Evolutionary conservation across 2,329 filamentous ascomycete species (phyloP).

Genomic region (Dactylellina parvicollis): DNA sequence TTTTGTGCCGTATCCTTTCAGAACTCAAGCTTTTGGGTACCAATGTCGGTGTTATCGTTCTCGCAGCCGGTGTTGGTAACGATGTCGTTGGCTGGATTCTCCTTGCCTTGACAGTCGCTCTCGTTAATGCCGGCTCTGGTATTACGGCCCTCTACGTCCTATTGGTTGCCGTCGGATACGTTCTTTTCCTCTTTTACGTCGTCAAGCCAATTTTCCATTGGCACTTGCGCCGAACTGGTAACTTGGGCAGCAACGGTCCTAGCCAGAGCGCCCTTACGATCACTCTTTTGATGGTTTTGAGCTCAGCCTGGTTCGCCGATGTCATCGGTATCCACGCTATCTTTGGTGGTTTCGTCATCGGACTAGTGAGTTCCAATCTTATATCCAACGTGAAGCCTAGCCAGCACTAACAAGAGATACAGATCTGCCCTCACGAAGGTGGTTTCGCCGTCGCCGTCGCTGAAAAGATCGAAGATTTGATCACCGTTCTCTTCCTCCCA

Average conservation of each 20-base stretch:
- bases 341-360: slow-evolving; percentile 90
- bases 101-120: slow-evolving; percentile 87
- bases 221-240: slow-evolving; percentile 77
- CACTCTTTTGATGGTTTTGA: slow-evolving; percentile 80
- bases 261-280: slow-evolving; percentile 84
- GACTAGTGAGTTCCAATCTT: slow-evolving; percentile 64
- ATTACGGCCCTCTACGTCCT: slow-evolving; percentile 86
- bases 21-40: slow-evolving; percentile 87
- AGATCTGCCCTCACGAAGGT: slow-evolving; percentile 85
- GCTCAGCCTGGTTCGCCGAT: slow-evolving; percentile 85
- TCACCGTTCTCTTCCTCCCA: slow-evolving; percentile 83
- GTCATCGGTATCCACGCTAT: slow-evolving; percentile 94
- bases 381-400: background rate
- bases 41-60: slow-evolving; percentile 84
- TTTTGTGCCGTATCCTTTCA: slow-evolving; percentile 90
- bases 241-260: slow-evolving; percentile 81
- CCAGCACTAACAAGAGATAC: slow-evolving; percentile 4
- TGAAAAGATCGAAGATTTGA: slow-evolving; percentile 92
- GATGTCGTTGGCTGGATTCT: slow-evolving; percentile 92
- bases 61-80: slow-evolving; percentile 91
- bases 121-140: slow-evolving; percentile 87
- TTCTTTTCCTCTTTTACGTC: slow-evolving; percentile 76
- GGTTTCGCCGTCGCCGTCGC: slow-evolving; percentile 91
- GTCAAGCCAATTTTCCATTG: slow-evolving; percentile 80
- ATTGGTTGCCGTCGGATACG: slow-evolving; percentile 77